Base-by-base conservation (phyloP, 306 rosid species). In the Quercus dentata region DNA sequence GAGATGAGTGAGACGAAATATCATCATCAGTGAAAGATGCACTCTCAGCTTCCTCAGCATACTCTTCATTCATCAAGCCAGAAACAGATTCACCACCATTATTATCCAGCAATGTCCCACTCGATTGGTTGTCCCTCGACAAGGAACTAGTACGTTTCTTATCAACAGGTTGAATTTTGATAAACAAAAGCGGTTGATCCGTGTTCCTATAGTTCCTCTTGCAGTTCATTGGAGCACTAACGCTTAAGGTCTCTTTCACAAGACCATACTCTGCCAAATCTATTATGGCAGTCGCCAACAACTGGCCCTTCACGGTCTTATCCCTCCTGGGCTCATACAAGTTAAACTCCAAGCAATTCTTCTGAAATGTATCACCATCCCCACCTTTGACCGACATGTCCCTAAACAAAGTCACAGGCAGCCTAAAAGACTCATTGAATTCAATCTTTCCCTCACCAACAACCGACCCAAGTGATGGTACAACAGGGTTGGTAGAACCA, bases 241-340 rank as follows among this genome's bases (percentile, higher is more conserved):
- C 74, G 71, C 91, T 81, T 68, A 85, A 46, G 23, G 82, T 23
- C 85, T 92, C 99, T 83, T 82, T 88, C 58, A 87, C 79, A n/a
- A 91, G 71, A 41, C 99, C 99, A 75, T 87, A 88, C 28, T 93
- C 99, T 13, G 98, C 96, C 73, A 95, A 89, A 85, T 95, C 98
- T 75, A 95, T 3, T 15, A 85, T 85, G 73, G 97, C 96, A 81
- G 88, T 90, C 65, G 89, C 99, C 85, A 95, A 80, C 86, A 87
- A 82, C 88, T 95, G 99, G 10, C 99, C 99, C 74, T 90, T 94
- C 30, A 69, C 85, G 11, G 88, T 83, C 86, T 90, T 91, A 67
- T 95, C 99, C 77, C 97, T 88, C 28, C 99, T 83, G 74, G 97
- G 86, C 87, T 95, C 99, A 27, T 85, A 91, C 90, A 95, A 86